These are phyloP conservation scores for Dalechampia spathulata DNA, from an alignment of 441 rosid species.

Conservation along the genomic window DNA sequence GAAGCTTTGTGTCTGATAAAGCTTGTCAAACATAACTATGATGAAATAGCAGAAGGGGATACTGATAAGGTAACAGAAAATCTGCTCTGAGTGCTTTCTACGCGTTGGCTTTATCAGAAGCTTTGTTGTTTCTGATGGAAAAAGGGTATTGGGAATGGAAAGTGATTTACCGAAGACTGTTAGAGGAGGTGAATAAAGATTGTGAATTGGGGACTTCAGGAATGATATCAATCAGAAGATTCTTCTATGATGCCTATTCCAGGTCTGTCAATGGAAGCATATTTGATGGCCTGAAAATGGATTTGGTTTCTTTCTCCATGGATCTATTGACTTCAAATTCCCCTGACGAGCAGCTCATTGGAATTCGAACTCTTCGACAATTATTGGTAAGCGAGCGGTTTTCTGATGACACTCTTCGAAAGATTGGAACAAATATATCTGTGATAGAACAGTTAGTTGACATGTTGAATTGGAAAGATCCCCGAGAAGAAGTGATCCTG, in stretches of 20 bases:
- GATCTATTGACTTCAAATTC: slow-evolving; percentile 65
- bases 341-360: slow-evolving; percentile 82
- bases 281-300: slow-evolving; percentile 94
- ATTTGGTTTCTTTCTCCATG: slow-evolving; percentile 66
- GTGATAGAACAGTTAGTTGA: slow-evolving; percentile 80
- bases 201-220: slow-evolving; percentile 70
- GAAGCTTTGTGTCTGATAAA: slow-evolving; percentile 52
- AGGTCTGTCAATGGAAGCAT: slow-evolving; percentile 78
- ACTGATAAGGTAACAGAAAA: slow-evolving; percentile 62
- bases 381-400: slow-evolving; percentile 36
- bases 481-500: slow-evolving; percentile 73
- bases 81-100: slow-evolving; percentile 73
- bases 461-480: slow-evolving; percentile 93
- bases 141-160: slow-evolving; percentile 91
- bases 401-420: slow-evolving; percentile 74
- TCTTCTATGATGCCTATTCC: slow-evolving; percentile 88
- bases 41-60: slow-evolving; percentile 59
- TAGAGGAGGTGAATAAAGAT: slow-evolving; percentile 66
- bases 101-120: slow-evolving; percentile 75
- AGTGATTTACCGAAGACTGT: slow-evolving; percentile 45
- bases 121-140: slow-evolving; percentile 67
- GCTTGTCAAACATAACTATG: slow-evolving; percentile 66
- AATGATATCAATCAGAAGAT: slow-evolving; percentile 55
- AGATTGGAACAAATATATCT: slow-evolving; percentile 57
- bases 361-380: slow-evolving; percentile 63